Percentiles rank a stretch among this genome's conserved stretches.
These are phyloP conservation scores for Neurospora sp. DNA, from an alignment of 2,329 filamentous ascomycete genomes.

Conservation along the genomic window DNA sequence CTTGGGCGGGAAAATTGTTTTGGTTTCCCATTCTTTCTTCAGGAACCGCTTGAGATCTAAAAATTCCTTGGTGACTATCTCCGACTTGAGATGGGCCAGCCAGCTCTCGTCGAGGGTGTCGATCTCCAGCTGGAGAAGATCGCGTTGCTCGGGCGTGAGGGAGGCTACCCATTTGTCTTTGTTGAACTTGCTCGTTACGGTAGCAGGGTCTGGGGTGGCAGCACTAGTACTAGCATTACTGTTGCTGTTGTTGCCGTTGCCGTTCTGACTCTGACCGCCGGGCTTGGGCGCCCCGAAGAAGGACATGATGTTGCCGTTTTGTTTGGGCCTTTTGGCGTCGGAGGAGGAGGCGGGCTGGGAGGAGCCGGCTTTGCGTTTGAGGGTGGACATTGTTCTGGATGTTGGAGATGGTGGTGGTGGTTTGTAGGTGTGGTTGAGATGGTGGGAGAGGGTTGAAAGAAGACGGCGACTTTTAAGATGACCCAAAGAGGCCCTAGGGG, in stretches of 20 bases:
- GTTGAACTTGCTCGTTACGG: slow-evolving; percentile 55
- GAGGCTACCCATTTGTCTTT: slow-evolving; percentile 82
- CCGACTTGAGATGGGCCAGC: slow-evolving; percentile 81
- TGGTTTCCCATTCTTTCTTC: slow-evolving; percentile 61
- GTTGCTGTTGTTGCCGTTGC: slow-evolving; percentile 7
- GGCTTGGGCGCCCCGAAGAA: slow-evolving; percentile 71
- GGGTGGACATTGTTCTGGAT: slow-evolving; percentile 36
- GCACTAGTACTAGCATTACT: slow-evolving; percentile 13
- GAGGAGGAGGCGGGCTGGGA: slow-evolving; percentile 27
- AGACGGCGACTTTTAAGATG: not conserved
- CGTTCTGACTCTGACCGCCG: not conserved
- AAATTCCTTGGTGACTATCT: slow-evolving; percentile 70
- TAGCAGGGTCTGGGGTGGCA: slow-evolving; percentile 21
- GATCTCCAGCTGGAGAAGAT: slow-evolving; percentile 80
- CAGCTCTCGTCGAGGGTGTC: slow-evolving; percentile 86
- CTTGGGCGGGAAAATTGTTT: slow-evolving; percentile 77
- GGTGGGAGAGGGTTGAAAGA: not conserved
- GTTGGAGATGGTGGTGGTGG: not conserved
- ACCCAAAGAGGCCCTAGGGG: not conserved
- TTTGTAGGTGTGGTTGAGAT: slow-evolving; percentile 3
- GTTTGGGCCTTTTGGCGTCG: slow-evolving; percentile 61
- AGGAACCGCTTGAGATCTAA: slow-evolving; percentile 82
- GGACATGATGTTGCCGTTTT: slow-evolving; percentile 72
- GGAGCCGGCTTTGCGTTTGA: slow-evolving; percentile 56
- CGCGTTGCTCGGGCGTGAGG: slow-evolving; percentile 71